These are phyloP conservation scores for Breynia disticha DNA, from an alignment of 441 rosid genomes.

Conservation along the genomic window DNA sequence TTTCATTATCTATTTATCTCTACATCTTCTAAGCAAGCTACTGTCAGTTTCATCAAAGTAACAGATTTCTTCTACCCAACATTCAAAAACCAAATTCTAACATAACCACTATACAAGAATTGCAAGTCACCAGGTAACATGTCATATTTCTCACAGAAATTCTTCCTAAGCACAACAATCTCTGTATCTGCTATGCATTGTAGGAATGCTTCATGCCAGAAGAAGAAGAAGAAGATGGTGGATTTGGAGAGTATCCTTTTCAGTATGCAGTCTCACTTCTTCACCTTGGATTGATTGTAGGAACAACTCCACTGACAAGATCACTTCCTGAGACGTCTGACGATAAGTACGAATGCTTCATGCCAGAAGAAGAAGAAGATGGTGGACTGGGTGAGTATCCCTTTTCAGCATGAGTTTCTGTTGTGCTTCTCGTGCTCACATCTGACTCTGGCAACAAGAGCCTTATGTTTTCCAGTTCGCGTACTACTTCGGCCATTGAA, in stretches of 20 bases:
- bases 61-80: too few species aligned
- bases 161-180: too few species aligned
- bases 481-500: constrained; percentile 81
- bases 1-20: too few species aligned
- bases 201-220: constrained; percentile 33
- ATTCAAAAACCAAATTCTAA: too few species aligned
- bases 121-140: too few species aligned
- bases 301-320: constrained; percentile 69
- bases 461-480: constrained; percentile 77
- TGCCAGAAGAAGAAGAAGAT: constrained; percentile 40
- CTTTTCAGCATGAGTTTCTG: constrained; percentile 9
- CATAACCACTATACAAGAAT: too few species aligned
- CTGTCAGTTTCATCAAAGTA: too few species aligned
- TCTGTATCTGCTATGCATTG: too few species aligned
- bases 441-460: constrained; percentile 48
- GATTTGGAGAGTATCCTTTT: constrained; percentile 11
- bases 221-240: constrained; percentile 49
- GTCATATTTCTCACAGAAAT: too few species aligned
- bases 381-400: constrained; percentile 17
- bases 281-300: constrained; percentile 59
- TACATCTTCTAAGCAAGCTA: too few species aligned
- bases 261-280: background rate
- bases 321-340: constrained; percentile 82
- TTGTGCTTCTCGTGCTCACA: constrained; percentile 11
- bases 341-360: constrained; percentile 47